phyloP scores from a whole-genome alignment of 139 green algal species.

The Monoraphidium neglectum region DNA sequence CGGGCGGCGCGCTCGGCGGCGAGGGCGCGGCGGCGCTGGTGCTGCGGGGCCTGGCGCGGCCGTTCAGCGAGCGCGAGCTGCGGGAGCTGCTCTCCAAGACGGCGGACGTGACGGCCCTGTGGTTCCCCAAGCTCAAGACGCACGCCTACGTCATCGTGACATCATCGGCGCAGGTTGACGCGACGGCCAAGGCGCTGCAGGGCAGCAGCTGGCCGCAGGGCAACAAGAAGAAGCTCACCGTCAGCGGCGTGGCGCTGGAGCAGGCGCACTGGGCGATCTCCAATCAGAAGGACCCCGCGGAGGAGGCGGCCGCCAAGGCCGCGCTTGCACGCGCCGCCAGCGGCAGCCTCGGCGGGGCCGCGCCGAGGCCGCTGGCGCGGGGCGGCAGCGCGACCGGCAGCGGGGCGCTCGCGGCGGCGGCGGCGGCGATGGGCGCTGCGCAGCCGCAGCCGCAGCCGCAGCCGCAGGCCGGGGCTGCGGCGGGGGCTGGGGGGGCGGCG shows the following conservation, averaged over 20 bases:
- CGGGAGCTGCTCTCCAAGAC: conserved; percentile 3
- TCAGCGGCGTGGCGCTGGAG: conserved; percentile 8
- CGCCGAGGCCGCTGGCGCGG: not conserved
- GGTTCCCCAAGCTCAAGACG: conserved; percentile 7
- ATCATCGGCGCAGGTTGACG: conserved; percentile 5
- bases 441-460: too few relatives aligned
- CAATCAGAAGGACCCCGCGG: not conserved
- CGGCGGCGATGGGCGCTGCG: too few relatives aligned
- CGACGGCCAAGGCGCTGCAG: conserved; percentile 16
- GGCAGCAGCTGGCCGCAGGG: conserved; percentile 19
- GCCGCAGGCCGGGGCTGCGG: too few relatives aligned
- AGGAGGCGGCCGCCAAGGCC: not conserved
- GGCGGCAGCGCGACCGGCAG: not conserved
- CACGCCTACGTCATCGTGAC: conserved; percentile 13
- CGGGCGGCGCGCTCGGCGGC: not conserved
- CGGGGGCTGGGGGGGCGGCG: too few relatives aligned
- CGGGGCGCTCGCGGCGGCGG: too few relatives aligned
- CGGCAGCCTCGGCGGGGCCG: conserved; percentile 8
- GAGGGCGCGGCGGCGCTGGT: conserved; percentile 12
- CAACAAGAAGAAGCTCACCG: conserved; percentile 15
- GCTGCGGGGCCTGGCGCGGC: conserved; percentile 8
- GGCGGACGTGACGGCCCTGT: not conserved
- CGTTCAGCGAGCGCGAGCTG: conserved; percentile 6
- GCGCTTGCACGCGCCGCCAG: not conserved
- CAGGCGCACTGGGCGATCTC: conserved; percentile 15